phyloP scores from a whole-genome alignment of 1,139 yeast species.

The Candida sp. region DNA sequence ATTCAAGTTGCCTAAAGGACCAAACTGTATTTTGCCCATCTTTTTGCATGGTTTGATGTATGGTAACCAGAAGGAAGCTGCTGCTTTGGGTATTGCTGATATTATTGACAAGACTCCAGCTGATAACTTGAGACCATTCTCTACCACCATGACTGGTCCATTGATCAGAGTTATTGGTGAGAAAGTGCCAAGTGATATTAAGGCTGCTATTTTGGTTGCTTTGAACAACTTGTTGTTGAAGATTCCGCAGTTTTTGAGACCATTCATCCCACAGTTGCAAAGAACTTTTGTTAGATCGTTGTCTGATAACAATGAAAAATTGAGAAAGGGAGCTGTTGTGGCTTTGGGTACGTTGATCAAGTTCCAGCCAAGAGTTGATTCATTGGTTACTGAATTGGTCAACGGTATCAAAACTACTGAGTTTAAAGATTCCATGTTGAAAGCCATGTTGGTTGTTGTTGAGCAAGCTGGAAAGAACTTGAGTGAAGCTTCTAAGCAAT shows the following conservation, averaged over 20 bases:
- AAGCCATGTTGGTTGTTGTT: conserved; percentile 86
- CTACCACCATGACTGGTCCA: conserved; percentile 96
- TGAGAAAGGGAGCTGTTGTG: conserved; percentile 86
- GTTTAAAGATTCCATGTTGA: conserved; percentile 83
- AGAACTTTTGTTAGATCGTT: conserved; percentile 95
- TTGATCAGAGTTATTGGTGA: conserved; percentile 98
- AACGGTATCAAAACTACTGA: conserved; percentile 68
- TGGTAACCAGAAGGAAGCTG: conserved; percentile 84
- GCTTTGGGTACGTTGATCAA: conserved; percentile 89
- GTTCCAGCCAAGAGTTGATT: conserved; percentile 94
- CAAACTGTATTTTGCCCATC: conserved; percentile 86
- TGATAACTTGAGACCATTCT: conserved; percentile 79
- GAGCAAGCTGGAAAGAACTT: conserved; percentile 78
- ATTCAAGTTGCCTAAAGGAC: conserved; percentile 83
- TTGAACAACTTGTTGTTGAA: conserved; percentile 77
- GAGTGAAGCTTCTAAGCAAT: conserved; percentile 72
- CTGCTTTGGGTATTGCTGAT: conserved; percentile 92
- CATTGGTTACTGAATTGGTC: conserved; percentile 83
- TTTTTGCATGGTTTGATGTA: conserved; percentile 97
- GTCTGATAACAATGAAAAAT: conserved; percentile 73
- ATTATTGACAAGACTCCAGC: conserved; percentile 88
- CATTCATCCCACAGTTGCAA: conserved; percentile 97
- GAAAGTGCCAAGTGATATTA: conserved; percentile 86
- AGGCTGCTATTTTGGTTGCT: conserved; percentile 89
- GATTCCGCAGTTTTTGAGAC: conserved; percentile 91